Percentiles rank a stretch among this genome's conserved stretches.
Evolutionary conservation across 768 basidiomycete genomes (phyloP).

Genomic region (Boletus sp.): DNA sequence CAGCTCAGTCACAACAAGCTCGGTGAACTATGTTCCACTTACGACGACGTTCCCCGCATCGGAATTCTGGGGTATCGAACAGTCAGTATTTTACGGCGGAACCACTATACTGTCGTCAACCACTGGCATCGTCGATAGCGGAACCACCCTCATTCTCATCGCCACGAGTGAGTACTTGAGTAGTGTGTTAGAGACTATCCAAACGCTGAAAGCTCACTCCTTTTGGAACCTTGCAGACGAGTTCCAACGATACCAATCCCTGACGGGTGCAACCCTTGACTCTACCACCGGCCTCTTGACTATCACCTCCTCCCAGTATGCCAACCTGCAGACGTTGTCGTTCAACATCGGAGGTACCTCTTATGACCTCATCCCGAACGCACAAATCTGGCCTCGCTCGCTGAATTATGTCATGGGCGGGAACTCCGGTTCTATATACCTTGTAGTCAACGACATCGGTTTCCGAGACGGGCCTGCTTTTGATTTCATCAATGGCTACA

Average conservation of each 20-base stretch:
- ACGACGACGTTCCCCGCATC: conserved; percentile 26
- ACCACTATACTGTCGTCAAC: conserved; percentile 23
- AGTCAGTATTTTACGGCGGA: conserved; percentile 28
- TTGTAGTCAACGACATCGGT: conserved; percentile 28
- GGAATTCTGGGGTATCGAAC: conserved; percentile 33
- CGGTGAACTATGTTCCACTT: conserved; percentile 26
- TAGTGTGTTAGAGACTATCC: not conserved
- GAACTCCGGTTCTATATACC: conserved; percentile 23
- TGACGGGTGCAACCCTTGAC: conserved; percentile 31
- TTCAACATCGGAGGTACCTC: conserved; percentile 25
- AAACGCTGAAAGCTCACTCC: not conserved
- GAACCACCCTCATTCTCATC: conserved; percentile 31
- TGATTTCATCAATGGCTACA: conserved; percentile 25
- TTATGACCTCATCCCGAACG: conserved; percentile 26
- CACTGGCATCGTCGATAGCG: conserved; percentile 37
- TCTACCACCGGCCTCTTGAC: conserved; percentile 28
- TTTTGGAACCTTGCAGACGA: conserved; percentile 20
- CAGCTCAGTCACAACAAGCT: conserved; percentile 13
- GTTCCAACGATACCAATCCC: conserved; percentile 20
- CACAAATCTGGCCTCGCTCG: conserved; percentile 36
- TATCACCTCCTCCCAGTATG: conserved; percentile 27
- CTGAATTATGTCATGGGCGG: conserved; percentile 33
- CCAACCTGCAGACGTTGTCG: conserved; percentile 22
- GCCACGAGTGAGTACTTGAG: conserved; percentile 15
- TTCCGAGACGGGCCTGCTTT: conserved; percentile 10